Percentiles rank a stretch among this genome's conserved stretches.
These are phyloP conservation scores for Paecilomyces fulvus DNA, from an alignment of 2,329 filamentous ascomycete genomes.

Conservation along the genomic window DNA sequence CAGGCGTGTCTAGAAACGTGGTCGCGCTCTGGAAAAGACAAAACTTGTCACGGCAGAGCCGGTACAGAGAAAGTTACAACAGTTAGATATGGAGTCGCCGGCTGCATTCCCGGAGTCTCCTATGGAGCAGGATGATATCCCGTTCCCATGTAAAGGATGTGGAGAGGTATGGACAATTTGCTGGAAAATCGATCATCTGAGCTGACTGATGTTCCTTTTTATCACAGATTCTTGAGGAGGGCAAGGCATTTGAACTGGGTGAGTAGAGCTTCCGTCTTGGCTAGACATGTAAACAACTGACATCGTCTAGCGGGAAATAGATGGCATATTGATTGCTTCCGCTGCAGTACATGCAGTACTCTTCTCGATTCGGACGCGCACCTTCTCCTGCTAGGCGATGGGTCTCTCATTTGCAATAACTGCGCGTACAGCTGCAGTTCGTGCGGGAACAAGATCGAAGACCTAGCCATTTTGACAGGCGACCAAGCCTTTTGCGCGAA, in stretches of 20 bases:
- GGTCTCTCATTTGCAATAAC: conserved; percentile 97
- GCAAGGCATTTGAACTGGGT: conserved; percentile 97
- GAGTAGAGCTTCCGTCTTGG: conserved; percentile 28
- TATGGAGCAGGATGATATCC: conserved; percentile 69
- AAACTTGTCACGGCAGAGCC: not conserved
- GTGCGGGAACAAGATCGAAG: conserved; percentile 95
- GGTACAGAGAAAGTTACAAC: not conserved
- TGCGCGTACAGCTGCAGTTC: conserved; percentile 98
- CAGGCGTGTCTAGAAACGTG: not conserved
- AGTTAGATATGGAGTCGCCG: conserved; percentile 44
- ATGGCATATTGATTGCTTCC: conserved; percentile 99
- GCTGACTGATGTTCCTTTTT: conserved; percentile 9
- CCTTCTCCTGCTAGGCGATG: conserved; percentile 90
- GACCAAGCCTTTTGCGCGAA: conserved; percentile 97
- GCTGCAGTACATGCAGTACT: conserved; percentile 90
- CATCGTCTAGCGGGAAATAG: conserved; percentile 69
- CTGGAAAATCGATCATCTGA: conserved; percentile 1
- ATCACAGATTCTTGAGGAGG: conserved; percentile 84
- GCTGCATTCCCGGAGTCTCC: conserved; percentile 49
- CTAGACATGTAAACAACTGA: conserved; percentile 14
- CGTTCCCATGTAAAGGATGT: conserved; percentile 84
- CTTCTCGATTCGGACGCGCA: conserved; percentile 98
- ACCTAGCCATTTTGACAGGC: conserved; percentile 91
- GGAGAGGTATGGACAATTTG: conserved; percentile 58
- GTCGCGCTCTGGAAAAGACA: not conserved